phyloP scores from a whole-genome alignment of 2,329 filamentous ascomycete genomes.

The Triangularia verruculosa region DNA sequence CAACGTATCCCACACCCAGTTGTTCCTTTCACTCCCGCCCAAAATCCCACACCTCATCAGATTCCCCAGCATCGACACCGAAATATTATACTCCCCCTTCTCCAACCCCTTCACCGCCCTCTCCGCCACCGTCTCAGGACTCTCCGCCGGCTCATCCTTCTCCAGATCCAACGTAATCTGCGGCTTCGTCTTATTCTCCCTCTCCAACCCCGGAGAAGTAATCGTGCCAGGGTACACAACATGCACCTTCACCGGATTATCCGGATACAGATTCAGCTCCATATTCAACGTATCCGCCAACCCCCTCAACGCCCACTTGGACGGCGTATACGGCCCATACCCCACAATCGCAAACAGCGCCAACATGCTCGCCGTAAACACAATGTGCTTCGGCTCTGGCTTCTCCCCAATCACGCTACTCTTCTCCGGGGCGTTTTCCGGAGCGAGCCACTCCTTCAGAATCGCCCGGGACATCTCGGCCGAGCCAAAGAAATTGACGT shows the following conservation, averaged over 20 bases:
- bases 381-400: conserved; percentile 66
- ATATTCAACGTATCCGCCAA: conserved; percentile 80
- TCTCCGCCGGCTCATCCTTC: conserved; percentile 75
- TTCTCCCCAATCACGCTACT: conserved; percentile 31
- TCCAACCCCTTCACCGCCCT: conserved; percentile 72
- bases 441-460: conserved; percentile 69
- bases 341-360: conserved; percentile 76
- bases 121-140: conserved; percentile 72
- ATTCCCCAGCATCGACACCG: conserved; percentile 68
- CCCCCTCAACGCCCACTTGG: conserved; percentile 80
- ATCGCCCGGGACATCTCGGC: conserved; percentile 83
- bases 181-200: conserved; percentile 78
- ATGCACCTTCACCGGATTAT: conserved; percentile 67
- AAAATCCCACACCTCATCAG: conserved; percentile 64
- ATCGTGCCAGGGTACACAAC: conserved; percentile 85
- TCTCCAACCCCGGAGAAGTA: conserved; percentile 67
- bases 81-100: conserved; percentile 74
- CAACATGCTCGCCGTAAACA: conserved; percentile 78
- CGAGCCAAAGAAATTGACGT: conserved; percentile 85
- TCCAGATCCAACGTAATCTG: conserved; percentile 76
- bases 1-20: conserved; percentile 57
- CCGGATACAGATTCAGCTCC: conserved; percentile 83
- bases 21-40: conserved; percentile 57
- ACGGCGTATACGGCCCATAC: conserved; percentile 78
- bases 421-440: conserved; percentile 42